Conservation (phyloP, 2,329 filamentous ascomycete genomes). For the Dryadomyces sulphureus region DNA sequence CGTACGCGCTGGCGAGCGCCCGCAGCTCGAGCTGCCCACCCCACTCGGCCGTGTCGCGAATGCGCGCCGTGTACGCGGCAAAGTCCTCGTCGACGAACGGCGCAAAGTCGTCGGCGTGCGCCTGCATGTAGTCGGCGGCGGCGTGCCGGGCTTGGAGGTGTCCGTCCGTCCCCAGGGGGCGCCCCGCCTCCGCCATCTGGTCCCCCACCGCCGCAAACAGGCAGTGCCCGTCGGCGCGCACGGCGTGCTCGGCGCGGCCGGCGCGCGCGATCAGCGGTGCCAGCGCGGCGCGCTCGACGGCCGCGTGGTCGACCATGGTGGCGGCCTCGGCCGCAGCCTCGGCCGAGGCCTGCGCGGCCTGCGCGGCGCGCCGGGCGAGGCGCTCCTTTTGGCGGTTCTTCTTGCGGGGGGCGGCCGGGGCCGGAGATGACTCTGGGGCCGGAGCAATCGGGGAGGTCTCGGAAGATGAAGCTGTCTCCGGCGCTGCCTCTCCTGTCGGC, state of each 20-base stretch:
- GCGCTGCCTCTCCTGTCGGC: conserved; percentile 7
- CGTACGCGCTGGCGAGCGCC: conserved; percentile 70
- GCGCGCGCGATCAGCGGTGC: conserved; percentile 46
- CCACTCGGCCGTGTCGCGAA: conserved; percentile 86
- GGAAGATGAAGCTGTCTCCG: not conserved
- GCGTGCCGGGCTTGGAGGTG: conserved; percentile 39
- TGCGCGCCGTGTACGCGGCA: conserved; percentile 67
- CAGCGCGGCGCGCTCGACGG: conserved; percentile 58
- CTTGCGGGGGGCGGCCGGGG: conserved; percentile 41
- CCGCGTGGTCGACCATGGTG: conserved; percentile 57
- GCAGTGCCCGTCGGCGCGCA: conserved; percentile 86
- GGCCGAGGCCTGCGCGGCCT: conserved; percentile 54
- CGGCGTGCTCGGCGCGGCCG: conserved; percentile 58
- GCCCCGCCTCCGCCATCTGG: conserved; percentile 44
- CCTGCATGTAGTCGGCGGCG: conserved; percentile 64
- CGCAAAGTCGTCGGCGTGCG: conserved; percentile 65
- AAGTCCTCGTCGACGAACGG: conserved; percentile 45
- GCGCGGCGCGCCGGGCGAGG: conserved; percentile 74
- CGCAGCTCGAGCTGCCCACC: conserved; percentile 83
- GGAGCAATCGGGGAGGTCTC: conserved; percentile 9
- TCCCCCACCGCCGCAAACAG: conserved; percentile 85
- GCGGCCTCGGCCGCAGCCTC: conserved; percentile 64
- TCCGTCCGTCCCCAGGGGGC: conserved; percentile 6
- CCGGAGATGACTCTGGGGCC: conserved; percentile 11
- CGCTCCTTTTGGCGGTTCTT: conserved; percentile 85